Evolutionary conservation across 2,329 filamentous ascomycete genomes (phyloP).

Genomic region (Botrytis porri): DNA sequence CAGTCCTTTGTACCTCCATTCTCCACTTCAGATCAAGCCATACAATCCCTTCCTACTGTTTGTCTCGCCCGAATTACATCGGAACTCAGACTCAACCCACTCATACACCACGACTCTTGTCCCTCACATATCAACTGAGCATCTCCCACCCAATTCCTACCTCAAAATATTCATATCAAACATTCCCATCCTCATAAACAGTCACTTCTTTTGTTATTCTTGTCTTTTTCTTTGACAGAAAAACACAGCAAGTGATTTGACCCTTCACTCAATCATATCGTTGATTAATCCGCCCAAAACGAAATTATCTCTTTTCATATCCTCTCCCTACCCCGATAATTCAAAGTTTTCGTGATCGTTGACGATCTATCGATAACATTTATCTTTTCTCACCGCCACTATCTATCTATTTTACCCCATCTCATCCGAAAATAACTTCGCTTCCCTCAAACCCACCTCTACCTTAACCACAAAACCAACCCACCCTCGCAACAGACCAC

Average conservation of each 20-base stretch:
- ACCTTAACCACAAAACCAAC: slow-evolving; percentile 17
- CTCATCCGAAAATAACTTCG: slow-evolving; percentile 26
- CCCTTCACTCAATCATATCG: slow-evolving; percentile 6
- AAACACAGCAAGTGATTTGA: slow-evolving; percentile 9
- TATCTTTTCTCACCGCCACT: slow-evolving; percentile 21
- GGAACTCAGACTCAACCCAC: slow-evolving; percentile 15
- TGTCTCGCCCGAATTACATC: slow-evolving; percentile 19
- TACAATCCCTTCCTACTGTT: slow-evolving; percentile 16
- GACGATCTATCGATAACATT: slow-evolving; percentile 25
- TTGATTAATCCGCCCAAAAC: slow-evolving; percentile 21
- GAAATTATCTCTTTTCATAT: slow-evolving; percentile 21
- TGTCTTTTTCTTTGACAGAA: slow-evolving; percentile 18
- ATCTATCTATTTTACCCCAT: slow-evolving; percentile 25
- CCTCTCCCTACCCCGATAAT: slow-evolving; percentile 31
- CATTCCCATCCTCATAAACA: slow-evolving; percentile 16
- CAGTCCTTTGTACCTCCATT: slow-evolving; percentile 18
- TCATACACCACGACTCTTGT: slow-evolving; percentile 17
- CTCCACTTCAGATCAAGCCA: slow-evolving; percentile 18
- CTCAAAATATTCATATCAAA: slow-evolving; percentile 11
- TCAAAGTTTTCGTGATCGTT: slow-evolving; percentile 21
- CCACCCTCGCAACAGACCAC: slow-evolving; percentile 18
- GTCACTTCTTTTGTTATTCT: slow-evolving; percentile 5
- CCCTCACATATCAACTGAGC: slow-evolving; percentile 21
- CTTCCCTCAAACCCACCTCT: slow-evolving; percentile 26
- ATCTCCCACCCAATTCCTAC: slow-evolving; percentile 13